phyloP scores from a whole-genome alignment of 495 filamentous ascomycete genomes.

The Filosporella fistucella region DNA sequence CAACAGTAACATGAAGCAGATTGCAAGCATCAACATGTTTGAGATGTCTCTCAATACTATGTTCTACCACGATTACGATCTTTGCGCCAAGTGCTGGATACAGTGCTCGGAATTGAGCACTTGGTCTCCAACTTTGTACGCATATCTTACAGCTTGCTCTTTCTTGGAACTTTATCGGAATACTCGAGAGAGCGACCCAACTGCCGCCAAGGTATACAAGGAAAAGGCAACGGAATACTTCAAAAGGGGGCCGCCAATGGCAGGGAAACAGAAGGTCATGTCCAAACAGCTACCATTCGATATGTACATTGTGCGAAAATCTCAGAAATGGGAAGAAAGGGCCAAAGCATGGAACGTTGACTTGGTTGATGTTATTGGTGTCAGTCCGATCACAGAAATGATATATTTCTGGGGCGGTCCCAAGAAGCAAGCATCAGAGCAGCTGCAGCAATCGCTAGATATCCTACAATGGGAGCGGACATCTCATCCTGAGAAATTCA shows the following conservation, averaged over 20 bases:
- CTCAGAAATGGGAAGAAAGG: conserved; percentile 85
- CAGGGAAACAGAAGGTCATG: conserved; percentile 88
- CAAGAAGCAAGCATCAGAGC: conserved; percentile 66
- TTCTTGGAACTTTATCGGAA: conserved; percentile 78
- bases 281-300: conserved; percentile 87
- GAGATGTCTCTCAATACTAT: conserved; percentile 77
- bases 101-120: conserved; percentile 80
- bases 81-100: conserved; percentile 69
- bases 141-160: conserved; percentile 76
- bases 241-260: conserved; percentile 64
- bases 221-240: conserved; percentile 54
- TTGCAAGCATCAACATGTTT: conserved; percentile 75
- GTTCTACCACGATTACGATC: conserved; percentile 69
- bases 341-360: conserved; percentile 63
- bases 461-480: conserved; percentile 60
- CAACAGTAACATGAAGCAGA: conserved; percentile 79
- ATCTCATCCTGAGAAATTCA: conserved; percentile 46
- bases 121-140: conserved; percentile 88
- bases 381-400: conserved; percentile 88
- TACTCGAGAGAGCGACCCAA: conserved; percentile 43
- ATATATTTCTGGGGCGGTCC: conserved; percentile 88
- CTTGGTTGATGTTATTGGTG: conserved; percentile 77
- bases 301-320: conserved; percentile 76
- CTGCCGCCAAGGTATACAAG: conserved; percentile 43
- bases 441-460: conserved; percentile 59